phyloP scores from a whole-genome alignment of 2,329 filamentous ascomycete species.

The Fusarium kyushuense region DNA sequence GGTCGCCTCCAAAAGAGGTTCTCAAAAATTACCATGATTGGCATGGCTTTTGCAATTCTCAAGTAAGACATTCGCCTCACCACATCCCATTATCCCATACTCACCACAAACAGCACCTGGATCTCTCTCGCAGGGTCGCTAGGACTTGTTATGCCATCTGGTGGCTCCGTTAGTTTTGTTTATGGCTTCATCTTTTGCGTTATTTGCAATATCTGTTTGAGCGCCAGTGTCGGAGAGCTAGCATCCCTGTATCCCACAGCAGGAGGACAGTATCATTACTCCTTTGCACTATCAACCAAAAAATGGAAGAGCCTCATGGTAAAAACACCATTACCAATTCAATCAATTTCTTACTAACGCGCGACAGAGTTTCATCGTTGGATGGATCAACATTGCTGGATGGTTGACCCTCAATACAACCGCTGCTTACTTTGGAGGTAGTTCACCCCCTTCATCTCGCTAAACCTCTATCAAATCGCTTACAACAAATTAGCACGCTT shows the following conservation, averaged over 20 bases:
- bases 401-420: slow-evolving; percentile 60
- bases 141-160: slow-evolving; percentile 57
- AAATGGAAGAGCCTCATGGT: slow-evolving; percentile 56
- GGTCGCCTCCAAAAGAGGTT: slow-evolving; percentile 42
- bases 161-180: slow-evolving; percentile 56
- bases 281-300: slow-evolving; percentile 55
- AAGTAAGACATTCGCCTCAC: slow-evolving; percentile 47
- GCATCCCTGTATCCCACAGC: slow-evolving; percentile 41
- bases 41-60: slow-evolving; percentile 59
- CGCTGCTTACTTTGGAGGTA: slow-evolving; percentile 59
- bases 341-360: not conserved
- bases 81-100: not conserved
- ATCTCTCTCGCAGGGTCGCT: slow-evolving; percentile 58
- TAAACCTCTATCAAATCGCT: not conserved
- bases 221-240: slow-evolving; percentile 38
- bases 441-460: not conserved
- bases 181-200: slow-evolving; percentile 53
- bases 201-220: slow-evolving; percentile 37
- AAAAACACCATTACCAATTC: not conserved
- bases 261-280: slow-evolving; percentile 58
- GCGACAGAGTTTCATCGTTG: slow-evolving; percentile 56
- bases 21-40: slow-evolving; percentile 43
- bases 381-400: slow-evolving; percentile 60
- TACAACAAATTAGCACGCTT: slow-evolving; percentile 53
- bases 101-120: slow-evolving; percentile 44